A percentile compares a stretch with the other conserved stretches of the same genome.
These are phyloP conservation scores for Senna tora DNA, from an alignment of 306 rosid genomes.

Conservation along the genomic window DNA sequence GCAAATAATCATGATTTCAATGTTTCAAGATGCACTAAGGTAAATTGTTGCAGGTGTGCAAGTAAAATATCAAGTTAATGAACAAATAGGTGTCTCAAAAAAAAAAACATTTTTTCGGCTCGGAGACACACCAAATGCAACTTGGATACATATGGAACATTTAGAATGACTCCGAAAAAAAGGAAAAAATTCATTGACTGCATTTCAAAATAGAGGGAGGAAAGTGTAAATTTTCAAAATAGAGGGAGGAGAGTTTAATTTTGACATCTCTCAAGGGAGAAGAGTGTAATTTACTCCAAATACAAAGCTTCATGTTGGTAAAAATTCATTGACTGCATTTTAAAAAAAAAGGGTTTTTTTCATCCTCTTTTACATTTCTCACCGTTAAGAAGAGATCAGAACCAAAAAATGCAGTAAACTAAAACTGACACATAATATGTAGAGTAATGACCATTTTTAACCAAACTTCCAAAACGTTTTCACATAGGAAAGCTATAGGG, in stretches of 20 bases:
- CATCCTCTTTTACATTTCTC: not conserved
- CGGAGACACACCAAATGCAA: no score
- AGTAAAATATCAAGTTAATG: not conserved
- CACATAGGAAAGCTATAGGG: constrained; percentile 8
- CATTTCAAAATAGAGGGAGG: no score
- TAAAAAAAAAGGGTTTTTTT: not conserved
- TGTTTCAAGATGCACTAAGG: constrained; percentile 14
- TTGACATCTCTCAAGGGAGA: no score
- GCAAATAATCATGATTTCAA: constrained; percentile 17
- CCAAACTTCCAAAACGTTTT: constrained; percentile 5
- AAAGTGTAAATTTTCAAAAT: no score
- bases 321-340: not conserved
- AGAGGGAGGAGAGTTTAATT: no score
- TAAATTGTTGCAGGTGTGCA: not conserved
- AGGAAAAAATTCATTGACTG: no score
- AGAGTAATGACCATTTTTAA: constrained; percentile 20
- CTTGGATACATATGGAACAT: no score
- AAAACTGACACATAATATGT: constrained; percentile 6
- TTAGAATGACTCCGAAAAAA: no score
- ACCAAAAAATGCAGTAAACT: not conserved
- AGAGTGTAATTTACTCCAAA: not conserved
- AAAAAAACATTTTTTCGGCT: no score
- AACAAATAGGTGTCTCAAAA: not conserved
- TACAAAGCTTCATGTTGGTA: not conserved
- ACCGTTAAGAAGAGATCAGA: not conserved